phyloP scores from a whole-genome alignment of 345 rosid species.

The Rhizophora mangle region DNA sequence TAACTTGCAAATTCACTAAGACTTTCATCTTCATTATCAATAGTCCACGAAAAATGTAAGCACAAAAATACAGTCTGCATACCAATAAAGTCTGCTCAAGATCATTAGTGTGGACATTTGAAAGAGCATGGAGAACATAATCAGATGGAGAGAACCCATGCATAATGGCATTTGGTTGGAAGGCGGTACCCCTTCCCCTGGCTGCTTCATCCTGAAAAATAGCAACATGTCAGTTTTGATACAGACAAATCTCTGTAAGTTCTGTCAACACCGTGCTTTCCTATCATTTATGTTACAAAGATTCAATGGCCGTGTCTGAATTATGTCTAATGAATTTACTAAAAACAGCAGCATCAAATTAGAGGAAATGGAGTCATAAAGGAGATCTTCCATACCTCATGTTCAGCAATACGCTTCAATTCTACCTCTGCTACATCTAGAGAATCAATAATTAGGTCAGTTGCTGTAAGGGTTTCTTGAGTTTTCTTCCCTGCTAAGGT shows the following conservation, averaged over 20 bases:
- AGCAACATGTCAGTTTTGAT: conserved; percentile 8
- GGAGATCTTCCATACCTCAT: conserved; percentile 49
- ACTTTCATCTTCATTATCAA: background rate
- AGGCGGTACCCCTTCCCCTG: conserved; percentile 47
- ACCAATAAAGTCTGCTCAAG: conserved; percentile 93
- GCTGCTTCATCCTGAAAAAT: conserved; percentile 67
- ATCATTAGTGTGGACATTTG: conserved; percentile 72
- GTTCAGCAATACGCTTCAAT: conserved; percentile 51
- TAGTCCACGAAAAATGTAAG: background rate
- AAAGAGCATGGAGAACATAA: conserved; percentile 65
- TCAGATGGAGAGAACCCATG: conserved; percentile 75
- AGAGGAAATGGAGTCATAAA: background rate
- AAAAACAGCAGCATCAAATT: background rate
- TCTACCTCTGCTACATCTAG: conserved; percentile 75
- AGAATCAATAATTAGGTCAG: conserved; percentile 79
- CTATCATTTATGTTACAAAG: background rate
- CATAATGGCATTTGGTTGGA: conserved; percentile 67
- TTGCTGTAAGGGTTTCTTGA: conserved; percentile 64
- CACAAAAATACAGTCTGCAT: conserved; percentile 9
- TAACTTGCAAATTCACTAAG: conserved; percentile 1
- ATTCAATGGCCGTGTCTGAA: background rate
- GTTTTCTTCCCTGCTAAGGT: conserved; percentile 86
- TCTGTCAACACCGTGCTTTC: background rate
- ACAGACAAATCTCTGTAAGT: background rate
- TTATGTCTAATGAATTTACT: background rate